Percentiles rank a stretch among this genome's conserved stretches.
Evolutionary conservation across 2,329 filamentous ascomycete species (phyloP).

Genomic region (Stemphylium beticola): DNA sequence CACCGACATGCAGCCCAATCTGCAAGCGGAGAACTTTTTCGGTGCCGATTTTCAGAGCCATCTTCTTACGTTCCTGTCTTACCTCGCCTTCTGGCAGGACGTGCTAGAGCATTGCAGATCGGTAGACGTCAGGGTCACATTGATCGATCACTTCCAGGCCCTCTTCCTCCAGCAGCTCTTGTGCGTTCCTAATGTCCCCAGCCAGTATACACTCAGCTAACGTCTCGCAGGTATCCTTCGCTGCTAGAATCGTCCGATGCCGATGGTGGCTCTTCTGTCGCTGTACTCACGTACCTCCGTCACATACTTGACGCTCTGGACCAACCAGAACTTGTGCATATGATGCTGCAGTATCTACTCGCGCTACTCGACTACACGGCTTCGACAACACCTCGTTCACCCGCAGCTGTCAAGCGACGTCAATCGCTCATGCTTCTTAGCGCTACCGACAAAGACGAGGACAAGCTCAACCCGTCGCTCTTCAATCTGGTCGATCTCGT

Average conservation of each 20-base stretch:
- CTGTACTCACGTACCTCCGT: slow-evolving; percentile 90
- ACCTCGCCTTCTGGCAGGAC: slow-evolving; percentile 97
- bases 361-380: slow-evolving; percentile 70
- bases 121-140: slow-evolving; percentile 85
- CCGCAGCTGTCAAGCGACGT: slow-evolving; percentile 76
- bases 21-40: slow-evolving; percentile 72
- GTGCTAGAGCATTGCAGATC: slow-evolving; percentile 95
- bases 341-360: slow-evolving; percentile 90
- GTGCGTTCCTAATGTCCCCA: slow-evolving; percentile 56
- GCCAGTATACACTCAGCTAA: slow-evolving; percentile 16
- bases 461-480: slow-evolving; percentile 79
- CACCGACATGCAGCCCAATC: slow-evolving; percentile 70
- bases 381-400: slow-evolving; percentile 47
- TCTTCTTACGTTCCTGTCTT: slow-evolving; percentile 90
- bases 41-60: slow-evolving; percentile 81
- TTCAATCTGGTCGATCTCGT: slow-evolving; percentile 95
- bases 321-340: slow-evolving; percentile 90
- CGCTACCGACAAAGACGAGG: slow-evolving; percentile 76
- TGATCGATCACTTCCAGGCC: slow-evolving; percentile 96
- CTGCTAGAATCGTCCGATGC: slow-evolving; percentile 95
- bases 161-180: slow-evolving; percentile 93
- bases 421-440: slow-evolving; percentile 89
- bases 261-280: slow-evolving; percentile 94
- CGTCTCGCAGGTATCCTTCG: slow-evolving; percentile 77
- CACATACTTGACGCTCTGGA: slow-evolving; percentile 90